Evolutionary conservation across 1,139 yeast genomes (phyloP).

Genomic region (Yamadazyma dendronema): DNA sequence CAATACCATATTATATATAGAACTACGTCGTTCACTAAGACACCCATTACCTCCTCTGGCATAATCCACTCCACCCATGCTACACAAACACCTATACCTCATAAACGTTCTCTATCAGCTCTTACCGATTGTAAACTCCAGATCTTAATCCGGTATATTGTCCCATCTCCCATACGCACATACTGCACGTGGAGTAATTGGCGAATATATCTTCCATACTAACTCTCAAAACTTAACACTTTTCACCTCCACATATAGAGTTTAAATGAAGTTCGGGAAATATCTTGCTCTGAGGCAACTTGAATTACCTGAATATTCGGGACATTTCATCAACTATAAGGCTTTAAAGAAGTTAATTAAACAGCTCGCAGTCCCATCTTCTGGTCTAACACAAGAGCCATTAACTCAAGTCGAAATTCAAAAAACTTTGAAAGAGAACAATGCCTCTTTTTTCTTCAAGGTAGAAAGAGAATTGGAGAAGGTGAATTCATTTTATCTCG

Average conservation of each 20-base stretch:
- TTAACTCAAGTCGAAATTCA: constrained; percentile 40
- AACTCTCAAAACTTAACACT: no score
- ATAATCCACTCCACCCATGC: no score
- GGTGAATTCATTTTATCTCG: constrained; percentile 84
- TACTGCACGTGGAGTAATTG: background rate
- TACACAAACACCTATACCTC: no score
- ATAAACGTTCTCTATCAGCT: no score
- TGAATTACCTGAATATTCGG: constrained; percentile 92
- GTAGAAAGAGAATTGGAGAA: constrained; percentile 93
- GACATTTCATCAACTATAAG: constrained; percentile 91
- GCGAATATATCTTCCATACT: no score
- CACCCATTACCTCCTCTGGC: no score
- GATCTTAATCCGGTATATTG: no score
- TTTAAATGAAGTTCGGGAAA: constrained; percentile 96
- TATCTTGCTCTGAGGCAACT: constrained; percentile 90
- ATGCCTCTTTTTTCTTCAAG: constrained; percentile 89
- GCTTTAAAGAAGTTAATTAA: constrained; percentile 81
- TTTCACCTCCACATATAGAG: no score
- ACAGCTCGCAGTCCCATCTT: constrained; percentile 52
- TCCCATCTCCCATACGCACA: no score
- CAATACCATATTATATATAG: no score
- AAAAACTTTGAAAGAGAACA: constrained; percentile 77
- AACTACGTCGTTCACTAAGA: no score
- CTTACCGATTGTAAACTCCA: no score
- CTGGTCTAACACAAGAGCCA: constrained; percentile 13